A percentile compares a stretch with the other conserved stretches of the same genome.
Conservation (phyloP, 164 flowering plant genomes). For the Tinospora cordifolia region DNA sequence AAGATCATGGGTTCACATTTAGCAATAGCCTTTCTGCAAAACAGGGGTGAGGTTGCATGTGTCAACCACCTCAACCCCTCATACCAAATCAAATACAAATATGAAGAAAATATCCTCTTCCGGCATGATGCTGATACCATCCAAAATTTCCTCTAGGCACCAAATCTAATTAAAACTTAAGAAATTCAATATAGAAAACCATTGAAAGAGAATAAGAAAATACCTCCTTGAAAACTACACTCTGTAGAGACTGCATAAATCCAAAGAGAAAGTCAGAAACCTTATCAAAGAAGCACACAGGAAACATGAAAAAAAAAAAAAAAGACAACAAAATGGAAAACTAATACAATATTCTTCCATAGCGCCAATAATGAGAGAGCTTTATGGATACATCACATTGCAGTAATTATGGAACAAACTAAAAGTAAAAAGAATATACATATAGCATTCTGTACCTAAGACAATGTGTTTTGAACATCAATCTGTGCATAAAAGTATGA, state of each 20-base stretch:
- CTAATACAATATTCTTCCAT: neutral
- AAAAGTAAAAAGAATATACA: neutral
- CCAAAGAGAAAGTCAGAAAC: constrained; percentile 25
- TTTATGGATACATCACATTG: neutral
- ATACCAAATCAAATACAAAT: neutral
- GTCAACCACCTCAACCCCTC: too few relatives aligned
- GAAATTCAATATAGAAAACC: neutral
- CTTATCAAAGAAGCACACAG: neutral
- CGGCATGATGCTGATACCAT: neutral
- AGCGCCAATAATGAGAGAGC: neutral
- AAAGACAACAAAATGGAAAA: neutral
- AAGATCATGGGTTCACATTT: too few relatives aligned
- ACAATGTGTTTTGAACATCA: neutral
- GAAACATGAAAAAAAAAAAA: constrained; percentile 2
- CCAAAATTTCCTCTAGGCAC: neutral
- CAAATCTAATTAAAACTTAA: neutral
- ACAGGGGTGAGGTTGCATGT: too few relatives aligned
- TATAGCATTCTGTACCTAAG: neutral
- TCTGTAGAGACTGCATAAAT: constrained; percentile 92
- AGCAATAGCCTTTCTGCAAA: too few relatives aligned
- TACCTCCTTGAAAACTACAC: constrained; percentile 97
- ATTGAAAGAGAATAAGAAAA: constrained; percentile 4
- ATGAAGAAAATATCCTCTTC: neutral
- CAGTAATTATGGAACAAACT: neutral
- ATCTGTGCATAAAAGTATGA: neutral